These are phyloP conservation scores for Linaria vulgaris DNA, from an alignment of 257 asterid genomes.

Conservation along the genomic window DNA sequence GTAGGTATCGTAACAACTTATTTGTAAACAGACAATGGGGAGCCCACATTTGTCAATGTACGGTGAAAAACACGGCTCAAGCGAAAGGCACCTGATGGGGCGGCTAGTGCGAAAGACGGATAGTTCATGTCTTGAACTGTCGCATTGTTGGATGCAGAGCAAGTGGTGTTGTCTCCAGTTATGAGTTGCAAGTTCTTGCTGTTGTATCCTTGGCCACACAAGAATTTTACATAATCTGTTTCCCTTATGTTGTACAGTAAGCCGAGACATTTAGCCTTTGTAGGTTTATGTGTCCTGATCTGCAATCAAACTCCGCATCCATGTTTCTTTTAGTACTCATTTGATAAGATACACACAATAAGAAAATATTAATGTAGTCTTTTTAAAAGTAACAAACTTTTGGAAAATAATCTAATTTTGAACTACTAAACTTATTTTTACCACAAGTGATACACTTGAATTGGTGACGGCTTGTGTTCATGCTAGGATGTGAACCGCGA, in stretches of 20 bases:
- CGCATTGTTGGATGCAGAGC: conserved; percentile 41
- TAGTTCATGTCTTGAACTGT: conserved; percentile 62
- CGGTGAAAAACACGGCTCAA: conserved; percentile 42
- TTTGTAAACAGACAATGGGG: conserved; percentile 44
- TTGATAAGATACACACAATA: conserved; percentile 36
- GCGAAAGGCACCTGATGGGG: background rate
- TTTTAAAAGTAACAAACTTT: background rate
- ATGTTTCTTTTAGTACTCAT: conserved; percentile 38
- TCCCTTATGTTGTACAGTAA: conserved; percentile 53
- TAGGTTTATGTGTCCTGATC: conserved; percentile 70
- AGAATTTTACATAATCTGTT: conserved; percentile 50
- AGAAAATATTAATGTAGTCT: too few relatives aligned
- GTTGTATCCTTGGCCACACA: conserved; percentile 81
- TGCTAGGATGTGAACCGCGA: too few relatives aligned
- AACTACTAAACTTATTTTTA: too few relatives aligned
- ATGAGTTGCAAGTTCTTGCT: conserved; percentile 38
- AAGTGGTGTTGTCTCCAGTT: conserved; percentile 48
- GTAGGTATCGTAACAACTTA: conserved; percentile 27
- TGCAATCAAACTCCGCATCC: conserved; percentile 65
- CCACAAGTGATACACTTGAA: too few relatives aligned
- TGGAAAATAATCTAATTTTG: too few relatives aligned
- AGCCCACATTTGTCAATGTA: conserved; percentile 60
- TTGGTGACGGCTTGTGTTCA: too few relatives aligned
- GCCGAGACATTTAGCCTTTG: conserved; percentile 56
- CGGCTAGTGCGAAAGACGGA: conserved; percentile 54